A percentile compares a stretch with the other conserved stretches of the same genome.
Conservation (phyloP, 2,329 filamentous ascomycete species). For the Trichoderma citrinoviride region DNA sequence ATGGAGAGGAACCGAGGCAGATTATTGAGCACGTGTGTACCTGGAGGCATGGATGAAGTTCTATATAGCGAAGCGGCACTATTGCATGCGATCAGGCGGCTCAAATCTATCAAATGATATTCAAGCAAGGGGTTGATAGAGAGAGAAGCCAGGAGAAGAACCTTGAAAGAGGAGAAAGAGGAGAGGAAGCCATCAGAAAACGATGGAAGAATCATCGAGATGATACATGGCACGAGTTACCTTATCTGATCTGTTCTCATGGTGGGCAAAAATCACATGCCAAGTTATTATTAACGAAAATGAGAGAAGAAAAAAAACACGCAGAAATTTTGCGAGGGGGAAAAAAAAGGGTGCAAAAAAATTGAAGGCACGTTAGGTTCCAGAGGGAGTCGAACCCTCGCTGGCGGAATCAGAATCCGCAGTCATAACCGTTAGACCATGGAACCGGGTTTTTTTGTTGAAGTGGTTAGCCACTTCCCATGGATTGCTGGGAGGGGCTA, state of each 20-base stretch:
- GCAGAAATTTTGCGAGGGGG: not conserved
- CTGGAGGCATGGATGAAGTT: not conserved
- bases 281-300: no score
- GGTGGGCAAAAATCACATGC: no score
- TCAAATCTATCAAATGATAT: no score
- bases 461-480: slow-evolving; percentile 17
- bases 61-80: not conserved
- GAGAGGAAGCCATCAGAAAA: no score
- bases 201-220: not conserved
- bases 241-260: not conserved
- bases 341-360: not conserved
- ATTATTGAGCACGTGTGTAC: not conserved
- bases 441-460: slow-evolving; percentile 21
- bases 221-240: no score
- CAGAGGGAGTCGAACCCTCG: slow-evolving; percentile 24
- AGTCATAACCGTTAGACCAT: slow-evolving; percentile 25
- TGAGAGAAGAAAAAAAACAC: not conserved
- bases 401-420: slow-evolving; percentile 25
- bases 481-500: not conserved
- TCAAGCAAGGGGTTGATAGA: no score
- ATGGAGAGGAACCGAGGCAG: not conserved
- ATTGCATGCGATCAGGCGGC: not conserved
- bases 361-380: no score
- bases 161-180: no score
- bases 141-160: no score